Evolutionary conservation across 768 basidiomycete genomes (phyloP), one percentile per base, ranked within the genome.

Genomic region (Cystobasidium onofrii): DNA sequence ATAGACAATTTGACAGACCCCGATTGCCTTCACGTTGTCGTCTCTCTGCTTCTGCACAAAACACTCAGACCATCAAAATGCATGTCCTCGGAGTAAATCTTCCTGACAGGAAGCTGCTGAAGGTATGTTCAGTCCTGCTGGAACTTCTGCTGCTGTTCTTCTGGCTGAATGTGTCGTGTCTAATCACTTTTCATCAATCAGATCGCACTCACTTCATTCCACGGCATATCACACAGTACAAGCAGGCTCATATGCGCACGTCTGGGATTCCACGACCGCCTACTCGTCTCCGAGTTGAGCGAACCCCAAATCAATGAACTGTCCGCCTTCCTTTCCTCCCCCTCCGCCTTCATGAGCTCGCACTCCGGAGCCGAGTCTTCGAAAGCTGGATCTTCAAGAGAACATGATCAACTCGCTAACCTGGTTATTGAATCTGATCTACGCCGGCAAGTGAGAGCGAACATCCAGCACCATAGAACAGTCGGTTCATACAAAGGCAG

Each of bases 401-500:
- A 64, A 31, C 54, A 67, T 15, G 93, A 96, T 81, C 85, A 86
- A 0, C 83, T 97, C 77, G 86, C 86, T 78, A 85, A 86, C 57
- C 80, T 97, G 76, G 88, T 87, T 83, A 89, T 96, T 74, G 95
- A 97, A 83, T 86, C 89, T 23, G 96, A 97, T 81, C 82, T 94
- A 79, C 86, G 85, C 81, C 86, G 89, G 78, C 85, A 88, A 80
- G 85, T 94, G 78, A 86, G 88, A 82, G 91, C 91, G 81, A 93
- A 97, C 80, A 94, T 99, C 80, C 88, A 87, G 4, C 93, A 96
- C 82, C 88, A 93, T 82, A 84, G 91, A 75, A 89, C 89, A 86
- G 92, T 98, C 81, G 95, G 95, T 61, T 92, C 89, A 77, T 94
- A 95, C 81, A 87, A 91, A 64, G 96, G 96, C 63, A 87, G 87